phyloP scores from a whole-genome alignment of 257 asterid genomes.

The Capsicum chinense region DNA sequence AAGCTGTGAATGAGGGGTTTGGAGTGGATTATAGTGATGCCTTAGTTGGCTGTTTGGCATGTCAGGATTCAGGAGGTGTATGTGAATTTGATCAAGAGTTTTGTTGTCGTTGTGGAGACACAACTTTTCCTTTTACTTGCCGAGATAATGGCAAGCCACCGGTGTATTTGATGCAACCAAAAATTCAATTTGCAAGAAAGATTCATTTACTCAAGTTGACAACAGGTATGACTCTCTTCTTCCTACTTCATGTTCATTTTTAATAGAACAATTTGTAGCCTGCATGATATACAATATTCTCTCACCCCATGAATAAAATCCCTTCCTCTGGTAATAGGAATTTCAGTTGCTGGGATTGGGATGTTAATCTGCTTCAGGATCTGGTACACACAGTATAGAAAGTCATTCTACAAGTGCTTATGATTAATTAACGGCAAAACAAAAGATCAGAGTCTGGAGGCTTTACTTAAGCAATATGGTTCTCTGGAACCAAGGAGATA shows the following conservation, averaged over 20 bases:
- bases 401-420: not conserved
- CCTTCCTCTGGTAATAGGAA: conserved; percentile 22
- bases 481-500: not conserved
- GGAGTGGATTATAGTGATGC: conserved; percentile 29
- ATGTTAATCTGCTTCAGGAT: not conserved
- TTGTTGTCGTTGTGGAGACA: conserved; percentile 19
- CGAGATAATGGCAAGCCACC: no score
- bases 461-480: not conserved
- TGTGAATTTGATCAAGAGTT: conserved; percentile 22
- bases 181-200: no score
- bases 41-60: conserved; percentile 26
- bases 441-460: conserved; percentile 24
- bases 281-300: not conserved
- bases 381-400: not conserved
- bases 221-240: no score
- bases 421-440: not conserved
- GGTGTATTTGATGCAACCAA: no score
- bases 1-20: conserved; percentile 29
- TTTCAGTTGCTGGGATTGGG: conserved; percentile 3
- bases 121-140: no score
- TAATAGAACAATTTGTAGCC: not conserved
- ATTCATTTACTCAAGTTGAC: no score
- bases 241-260: not conserved
- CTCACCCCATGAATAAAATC: not conserved
- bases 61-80: conserved; percentile 34